Evolutionary conservation across 2,329 filamentous ascomycete genomes (phyloP), one percentile per base, ranked within the genome.

Genomic region (Westerdykella aurantiaca): DNA sequence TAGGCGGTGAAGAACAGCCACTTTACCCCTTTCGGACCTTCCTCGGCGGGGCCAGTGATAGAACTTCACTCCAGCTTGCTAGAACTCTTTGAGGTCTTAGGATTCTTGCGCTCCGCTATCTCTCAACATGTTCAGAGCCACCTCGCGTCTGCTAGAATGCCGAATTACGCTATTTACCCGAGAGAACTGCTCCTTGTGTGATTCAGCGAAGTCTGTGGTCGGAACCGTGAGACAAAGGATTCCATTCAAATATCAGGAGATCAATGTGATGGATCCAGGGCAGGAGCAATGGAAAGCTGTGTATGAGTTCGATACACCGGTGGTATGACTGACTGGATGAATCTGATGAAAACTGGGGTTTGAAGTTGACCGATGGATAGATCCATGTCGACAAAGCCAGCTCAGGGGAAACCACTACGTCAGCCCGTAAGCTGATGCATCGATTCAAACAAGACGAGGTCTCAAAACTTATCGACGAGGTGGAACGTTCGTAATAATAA

Each of bases 231-330:
- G 80, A 77, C 78, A 85, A 45, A 66, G 70, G 22, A 72, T 82
- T 21, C 82, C 82, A 0, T 88, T 90, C 64, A 75, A 75, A 14
- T 88, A 81, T 64, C 72, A 73, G 6, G 84, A 89, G 64, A 73
- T 87, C 48, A 76, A 89, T 60, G 80, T 90, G 39, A 80, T 86
- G 68, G 75, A 77, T 39, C 73, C 77, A 0, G 77, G 80, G 21
- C 75, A 76, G 13, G 77, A 80, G 49, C 69, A 72, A 18, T 91
- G 86, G 86, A 81, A 79, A 57, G 75, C 82, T 39, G 59, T 88
- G 1, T 91, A 91, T 61, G 86, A 89, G 45, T 87, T 89, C 62
- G 86, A 91, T 54, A 86, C 87, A 6, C 86, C 86, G 0, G 86
- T 90, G 58, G 86, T 90, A 71, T 58, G 69, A 14, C 21, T 31